Conservation (phyloP, 1,284 basidiomycete species). For the Ceratobasidium sp. region DNA sequence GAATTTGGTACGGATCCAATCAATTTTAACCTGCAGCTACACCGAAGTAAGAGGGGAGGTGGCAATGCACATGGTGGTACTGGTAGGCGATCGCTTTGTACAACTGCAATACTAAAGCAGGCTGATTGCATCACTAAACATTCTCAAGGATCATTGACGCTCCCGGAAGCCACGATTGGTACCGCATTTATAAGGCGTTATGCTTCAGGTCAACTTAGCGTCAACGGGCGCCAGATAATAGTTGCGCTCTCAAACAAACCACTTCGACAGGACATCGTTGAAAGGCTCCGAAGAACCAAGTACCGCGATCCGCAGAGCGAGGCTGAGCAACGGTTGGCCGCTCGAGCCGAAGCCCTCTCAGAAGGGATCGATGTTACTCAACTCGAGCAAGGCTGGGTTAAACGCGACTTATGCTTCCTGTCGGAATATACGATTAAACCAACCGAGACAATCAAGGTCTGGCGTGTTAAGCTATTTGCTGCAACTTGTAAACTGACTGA, state of each 20-base stretch:
- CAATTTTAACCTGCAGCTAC: slow-evolving; percentile 68
- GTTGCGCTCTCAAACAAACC: slow-evolving; percentile 59
- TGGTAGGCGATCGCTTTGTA: slow-evolving; percentile 54
- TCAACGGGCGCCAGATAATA: slow-evolving; percentile 55
- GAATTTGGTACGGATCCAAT: slow-evolving; percentile 52
- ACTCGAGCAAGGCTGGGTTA: slow-evolving; percentile 71
- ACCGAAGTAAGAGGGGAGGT: slow-evolving; percentile 63
- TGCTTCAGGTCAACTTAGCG: slow-evolving; percentile 59
- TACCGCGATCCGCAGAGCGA: slow-evolving; percentile 68
- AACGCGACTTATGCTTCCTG: slow-evolving; percentile 69
- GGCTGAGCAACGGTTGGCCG: slow-evolving; percentile 61
- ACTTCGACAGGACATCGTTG: slow-evolving; percentile 59
- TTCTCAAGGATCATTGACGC: slow-evolving; percentile 58
- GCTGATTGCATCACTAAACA: neutral
- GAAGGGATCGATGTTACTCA: slow-evolving; percentile 58
- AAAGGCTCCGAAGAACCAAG: slow-evolving; percentile 64
- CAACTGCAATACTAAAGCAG: neutral
- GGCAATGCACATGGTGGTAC: slow-evolving; percentile 60
- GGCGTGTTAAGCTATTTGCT: slow-evolving; percentile 56
- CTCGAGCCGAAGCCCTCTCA: slow-evolving; percentile 59
- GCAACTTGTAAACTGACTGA: slow-evolving; percentile 54
- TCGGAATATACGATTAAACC: slow-evolving; percentile 64
- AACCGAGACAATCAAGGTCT: slow-evolving; percentile 60
- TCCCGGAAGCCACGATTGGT: slow-evolving; percentile 62
- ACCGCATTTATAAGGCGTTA: slow-evolving; percentile 64